Evolutionary conservation across 169 alveolate species (phyloP), one percentile per base, ranked within the genome.

Genomic region (Plasmodium falciparum): DNA sequence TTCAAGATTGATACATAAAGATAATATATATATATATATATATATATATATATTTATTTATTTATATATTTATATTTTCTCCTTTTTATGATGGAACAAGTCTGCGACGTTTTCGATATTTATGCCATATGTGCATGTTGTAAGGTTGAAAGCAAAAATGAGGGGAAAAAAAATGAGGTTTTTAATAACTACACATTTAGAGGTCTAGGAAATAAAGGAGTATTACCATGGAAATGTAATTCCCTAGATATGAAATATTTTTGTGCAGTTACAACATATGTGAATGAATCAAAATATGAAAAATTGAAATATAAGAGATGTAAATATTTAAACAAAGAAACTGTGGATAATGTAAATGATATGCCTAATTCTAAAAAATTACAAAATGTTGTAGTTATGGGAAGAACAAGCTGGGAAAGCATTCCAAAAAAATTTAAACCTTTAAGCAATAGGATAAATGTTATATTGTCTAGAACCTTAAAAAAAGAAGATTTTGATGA

Each of bases 321-420:
- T 15, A 71, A 20, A 45, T 85, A 58, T 74, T 29, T 71, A 13
- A 50, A 59, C 45, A 47, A 39, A 39, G 49, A 54, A 45, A 33
- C 63, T 4, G 1, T 70, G 6, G 50, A n/a, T 54, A 56, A 22
- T 80, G 72, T 29, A 89, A 33, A 5, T 5, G 29, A 56, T 93
- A 91, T 5, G 78, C 63, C 45, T 66, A 70, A 65, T 6, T 33
- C 59, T 15, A 83, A 56, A 76, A 88, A 45, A 45, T 29, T 93
- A 45, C 93, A 89, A 89, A 97, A 98, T 88, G 98, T 98, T 22
- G 97, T 98, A 33, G 94, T 98, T 29, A 97, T 98, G 99, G 99
- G 99, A 0, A 95, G 99, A 75, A 97, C 95, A 63, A 98, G 99
- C 26, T 98, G 99, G 98, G 99, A 97, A 52, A 95, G 98, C 49